phyloP scores from a whole-genome alignment of 495 filamentous ascomycete genomes.

The Rhizodiscina lignyota region DNA sequence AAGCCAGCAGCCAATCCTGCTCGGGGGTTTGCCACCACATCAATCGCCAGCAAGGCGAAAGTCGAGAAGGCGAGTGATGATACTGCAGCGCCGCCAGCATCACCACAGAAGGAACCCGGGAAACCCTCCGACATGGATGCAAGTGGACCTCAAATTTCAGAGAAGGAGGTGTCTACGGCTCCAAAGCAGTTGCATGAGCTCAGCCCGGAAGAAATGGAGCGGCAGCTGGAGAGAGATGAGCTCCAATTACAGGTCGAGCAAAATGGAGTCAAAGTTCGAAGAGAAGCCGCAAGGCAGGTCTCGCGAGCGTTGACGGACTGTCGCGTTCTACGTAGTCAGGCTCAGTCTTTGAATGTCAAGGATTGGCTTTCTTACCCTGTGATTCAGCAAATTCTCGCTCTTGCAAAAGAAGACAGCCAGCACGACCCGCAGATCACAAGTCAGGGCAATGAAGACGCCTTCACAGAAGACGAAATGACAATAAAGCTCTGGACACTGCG shows the following conservation, averaged over 20 bases:
- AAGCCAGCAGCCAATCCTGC: conserved; percentile 72
- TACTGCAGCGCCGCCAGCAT: too few species aligned
- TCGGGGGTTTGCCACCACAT: conserved; percentile 83
- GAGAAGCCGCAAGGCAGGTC: conserved; percentile 41
- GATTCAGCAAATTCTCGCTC: conserved; percentile 53
- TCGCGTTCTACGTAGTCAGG: conserved; percentile 50
- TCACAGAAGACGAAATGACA: conserved; percentile 49
- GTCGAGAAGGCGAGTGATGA: too few species aligned
- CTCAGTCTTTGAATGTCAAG: conserved; percentile 45
- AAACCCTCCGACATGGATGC: too few species aligned
- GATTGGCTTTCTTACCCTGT: conserved; percentile 70
- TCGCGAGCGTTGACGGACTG: conserved; percentile 62
- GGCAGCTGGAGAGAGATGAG: conserved; percentile 62
- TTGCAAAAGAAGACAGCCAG: conserved; percentile 26
- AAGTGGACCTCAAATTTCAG: too few species aligned
- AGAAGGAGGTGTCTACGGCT: too few species aligned
- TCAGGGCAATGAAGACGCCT: conserved; percentile 16
- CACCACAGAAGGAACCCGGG: too few species aligned
- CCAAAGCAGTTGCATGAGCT: conserved; percentile 31
- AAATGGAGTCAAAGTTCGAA: conserved; percentile 41
- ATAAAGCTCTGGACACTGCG: conserved; percentile 68
- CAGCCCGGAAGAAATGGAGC: conserved; percentile 71
- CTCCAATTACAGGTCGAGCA: conserved; percentile 74
- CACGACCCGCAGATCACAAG: too few species aligned
- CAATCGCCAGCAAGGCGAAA: conserved; percentile 55